These are phyloP conservation scores for Thozetella sp. DNA, from an alignment of 495 filamentous ascomycete genomes.

Conservation along the genomic window DNA sequence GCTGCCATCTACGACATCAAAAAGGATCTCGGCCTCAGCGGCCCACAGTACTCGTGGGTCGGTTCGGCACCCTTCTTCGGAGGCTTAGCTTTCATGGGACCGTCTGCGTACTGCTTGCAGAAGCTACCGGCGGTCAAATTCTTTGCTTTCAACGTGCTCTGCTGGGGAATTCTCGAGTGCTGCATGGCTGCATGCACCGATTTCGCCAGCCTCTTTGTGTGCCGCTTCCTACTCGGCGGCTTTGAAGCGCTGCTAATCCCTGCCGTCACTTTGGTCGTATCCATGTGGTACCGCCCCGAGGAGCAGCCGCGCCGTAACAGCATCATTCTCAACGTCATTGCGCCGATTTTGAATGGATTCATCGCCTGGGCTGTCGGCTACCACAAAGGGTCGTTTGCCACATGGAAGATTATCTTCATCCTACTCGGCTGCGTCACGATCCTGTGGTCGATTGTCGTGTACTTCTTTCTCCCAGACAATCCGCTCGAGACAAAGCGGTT, in stretches of 20 bases:
- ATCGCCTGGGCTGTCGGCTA: not conserved
- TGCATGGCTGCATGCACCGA: not conserved
- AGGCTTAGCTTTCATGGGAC: not conserved
- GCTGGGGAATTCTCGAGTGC: not conserved
- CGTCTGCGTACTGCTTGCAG: not conserved
- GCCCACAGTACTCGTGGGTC: not conserved
- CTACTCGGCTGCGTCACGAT: not conserved
- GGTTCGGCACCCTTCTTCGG: not conserved
- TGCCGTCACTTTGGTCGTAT: not conserved
- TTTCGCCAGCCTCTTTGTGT: not conserved
- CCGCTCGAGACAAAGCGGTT: not conserved
- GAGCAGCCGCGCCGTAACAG: not conserved
- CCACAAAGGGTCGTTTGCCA: not conserved
- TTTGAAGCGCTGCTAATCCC: not conserved
- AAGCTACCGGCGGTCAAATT: not conserved
- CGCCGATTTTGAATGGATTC: not conserved
- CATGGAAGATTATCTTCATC: not conserved
- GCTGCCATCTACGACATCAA: not conserved
- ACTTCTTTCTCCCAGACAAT: not conserved
- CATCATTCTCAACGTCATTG: not conserved
- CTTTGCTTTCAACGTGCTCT: not conserved
- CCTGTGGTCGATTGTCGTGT: not conserved
- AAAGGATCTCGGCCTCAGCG: not conserved
- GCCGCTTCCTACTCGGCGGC: not conserved
- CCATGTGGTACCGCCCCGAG: not conserved